Evolutionary conservation across 2,329 filamentous ascomycete genomes (phyloP).

Genomic region (Hypoxylon sp.): DNA sequence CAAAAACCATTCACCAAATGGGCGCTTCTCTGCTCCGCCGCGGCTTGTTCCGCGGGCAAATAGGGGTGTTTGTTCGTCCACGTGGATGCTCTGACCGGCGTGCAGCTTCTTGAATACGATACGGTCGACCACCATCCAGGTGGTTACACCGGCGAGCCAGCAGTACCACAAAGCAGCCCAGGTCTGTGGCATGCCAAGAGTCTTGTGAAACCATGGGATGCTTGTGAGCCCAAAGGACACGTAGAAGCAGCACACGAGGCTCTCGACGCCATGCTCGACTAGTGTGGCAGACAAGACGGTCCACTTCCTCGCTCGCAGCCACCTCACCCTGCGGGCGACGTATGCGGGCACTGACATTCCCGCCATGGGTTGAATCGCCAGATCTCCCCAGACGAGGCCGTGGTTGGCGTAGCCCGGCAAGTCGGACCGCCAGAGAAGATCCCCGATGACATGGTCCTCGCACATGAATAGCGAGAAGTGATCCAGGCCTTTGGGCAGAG

Average conservation of each 20-base stretch:
- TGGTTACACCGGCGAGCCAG: conserved; percentile 71
- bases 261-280: conserved; percentile 92
- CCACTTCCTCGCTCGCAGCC: conserved; percentile 93
- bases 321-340: conserved; percentile 81
- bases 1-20: conserved; percentile 74
- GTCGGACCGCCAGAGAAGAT: conserved; percentile 81
- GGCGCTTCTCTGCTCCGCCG: conserved; percentile 57
- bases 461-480: conserved; percentile 97
- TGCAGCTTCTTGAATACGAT: conserved; percentile 78
- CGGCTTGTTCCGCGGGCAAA: conserved; percentile 68
- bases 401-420: conserved; percentile 78
- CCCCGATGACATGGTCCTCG: conserved; percentile 95
- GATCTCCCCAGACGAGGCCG: conserved; percentile 81
- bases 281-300: conserved; percentile 89
- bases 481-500: conserved; percentile 75
- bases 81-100: conserved; percentile 72
- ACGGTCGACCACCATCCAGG: conserved; percentile 82
- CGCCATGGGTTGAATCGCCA: conserved; percentile 89
- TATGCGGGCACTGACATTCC: conserved; percentile 82
- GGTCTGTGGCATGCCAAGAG: conserved; percentile 65
- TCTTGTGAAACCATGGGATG: conserved; percentile 67
- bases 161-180: conserved; percentile 72
- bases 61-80: conserved; percentile 75
- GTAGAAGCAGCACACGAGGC: conserved; percentile 82
- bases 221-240: conserved; percentile 82